Evolutionary conservation across 441 rosid species (phyloP).

Genomic region (Croton setiger): DNA sequence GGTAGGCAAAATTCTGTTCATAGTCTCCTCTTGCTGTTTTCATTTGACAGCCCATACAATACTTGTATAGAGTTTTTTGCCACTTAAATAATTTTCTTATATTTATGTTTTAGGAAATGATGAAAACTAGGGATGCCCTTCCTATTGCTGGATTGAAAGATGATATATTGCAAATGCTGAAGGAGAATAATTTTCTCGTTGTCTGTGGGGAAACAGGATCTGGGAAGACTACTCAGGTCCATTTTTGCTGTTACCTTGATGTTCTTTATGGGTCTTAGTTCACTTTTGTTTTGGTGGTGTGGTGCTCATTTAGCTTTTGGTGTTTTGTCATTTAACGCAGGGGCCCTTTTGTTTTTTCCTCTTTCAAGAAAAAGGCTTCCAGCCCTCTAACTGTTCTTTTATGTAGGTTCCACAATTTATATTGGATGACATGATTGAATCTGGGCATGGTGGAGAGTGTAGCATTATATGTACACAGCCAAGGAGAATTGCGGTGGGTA

Average conservation of each 20-base stretch:
- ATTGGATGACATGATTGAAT: slow-evolving; percentile 91
- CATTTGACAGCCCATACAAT: neutral
- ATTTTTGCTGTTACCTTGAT: slow-evolving; percentile 10
- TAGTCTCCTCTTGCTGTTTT: neutral
- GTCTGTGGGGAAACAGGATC: slow-evolving; percentile 98
- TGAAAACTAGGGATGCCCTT: slow-evolving; percentile 64
- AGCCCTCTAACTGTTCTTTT: slow-evolving; percentile 19
- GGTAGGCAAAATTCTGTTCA: neutral
- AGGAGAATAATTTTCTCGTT: slow-evolving; percentile 74
- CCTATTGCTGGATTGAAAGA: slow-evolving; percentile 69
- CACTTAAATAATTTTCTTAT: neutral
- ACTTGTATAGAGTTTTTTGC: neutral
- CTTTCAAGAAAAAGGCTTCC: slow-evolving; percentile 5
- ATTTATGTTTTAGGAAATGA: slow-evolving; percentile 48
- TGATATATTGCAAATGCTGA: slow-evolving; percentile 61
- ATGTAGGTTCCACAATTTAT: slow-evolving; percentile 91
- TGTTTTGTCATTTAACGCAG: neutral
- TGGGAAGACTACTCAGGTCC: slow-evolving; percentile 97
- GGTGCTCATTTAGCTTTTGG: slow-evolving; percentile 7
- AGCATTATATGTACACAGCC: slow-evolving; percentile 96
- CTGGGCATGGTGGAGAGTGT: slow-evolving; percentile 75
- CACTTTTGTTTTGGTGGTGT: neutral
- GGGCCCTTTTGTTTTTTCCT: slow-evolving; percentile 5
- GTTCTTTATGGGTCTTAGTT: neutral
- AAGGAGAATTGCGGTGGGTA: slow-evolving; percentile 82